Evolutionary conservation across 1,139 yeast genomes (phyloP), one percentile per base, ranked within the genome.

Genomic region (Chernovozyma sophiae-reginae): DNA sequence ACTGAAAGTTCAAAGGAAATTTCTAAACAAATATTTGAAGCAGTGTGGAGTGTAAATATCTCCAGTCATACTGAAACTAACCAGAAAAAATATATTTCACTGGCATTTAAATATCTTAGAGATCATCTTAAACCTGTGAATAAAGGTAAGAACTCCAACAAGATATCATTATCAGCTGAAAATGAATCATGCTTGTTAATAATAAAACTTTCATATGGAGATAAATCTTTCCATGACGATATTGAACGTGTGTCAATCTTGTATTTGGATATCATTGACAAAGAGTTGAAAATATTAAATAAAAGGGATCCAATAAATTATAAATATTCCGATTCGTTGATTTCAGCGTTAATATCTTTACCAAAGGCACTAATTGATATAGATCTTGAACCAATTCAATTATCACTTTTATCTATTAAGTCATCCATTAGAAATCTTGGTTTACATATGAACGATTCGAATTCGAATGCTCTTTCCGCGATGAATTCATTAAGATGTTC

Each of bases 21-120:
- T 7, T 39, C 58, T 1, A 34, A 40, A 33, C 44, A 47, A 1
- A 46, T 68, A 5, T 53, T 60, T 25, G 39, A 48, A 10, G 37
- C 41, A 0, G 43, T 68, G 2, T 68, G 73, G 72, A 26, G 12
- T 11, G 54, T 56, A 32, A 58, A 65, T 36, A 27, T 55, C 14
- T 45, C 47, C 16, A 66, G 30, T 24, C 15, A 5, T 15, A 12
- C 12, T 3, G 37, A 62, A 39, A 37, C 51, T 12, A 58, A 52
- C 26, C 52, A 55, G 25, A 40, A 47, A 18, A 23, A 40, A 8
- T 58, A 51, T 37, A 36, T 56, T 5, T 28, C 33, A 2, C 28
- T 38, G 0, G 32, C 57, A 0, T 32, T 62, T 4, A 34, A 45
- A 2, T 20, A 28, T 4, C 40, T 53, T 17, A 11, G 7, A 16